These are phyloP conservation scores for Cynara cardunculus DNA, from an alignment of 129 eudicot species.

Conservation along the genomic window DNA sequence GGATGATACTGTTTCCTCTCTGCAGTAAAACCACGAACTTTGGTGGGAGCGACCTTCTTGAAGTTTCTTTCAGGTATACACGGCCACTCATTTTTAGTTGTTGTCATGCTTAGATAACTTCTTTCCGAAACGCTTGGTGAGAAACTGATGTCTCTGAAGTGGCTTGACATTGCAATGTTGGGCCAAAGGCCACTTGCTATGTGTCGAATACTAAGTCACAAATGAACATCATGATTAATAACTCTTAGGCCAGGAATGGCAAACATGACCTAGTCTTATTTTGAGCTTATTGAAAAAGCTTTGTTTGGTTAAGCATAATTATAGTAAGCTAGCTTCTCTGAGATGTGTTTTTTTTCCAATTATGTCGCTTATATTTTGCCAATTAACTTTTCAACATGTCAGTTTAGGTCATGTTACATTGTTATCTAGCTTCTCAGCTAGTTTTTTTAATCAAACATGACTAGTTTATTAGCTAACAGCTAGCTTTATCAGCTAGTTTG, in stretches of 20 bases:
- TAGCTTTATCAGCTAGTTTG: no score
- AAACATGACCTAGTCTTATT: not conserved
- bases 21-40: conserved; percentile 80
- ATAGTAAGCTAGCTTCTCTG: not conserved
- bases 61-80: conserved; percentile 82
- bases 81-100: not conserved
- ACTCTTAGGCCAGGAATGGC: not conserved
- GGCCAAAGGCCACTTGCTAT: not conserved
- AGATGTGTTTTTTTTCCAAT: not conserved
- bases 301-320: not conserved
- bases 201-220: not conserved
- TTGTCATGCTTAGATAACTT: not conserved
- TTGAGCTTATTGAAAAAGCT: not conserved
- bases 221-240: not conserved
- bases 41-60: conserved; percentile 87
- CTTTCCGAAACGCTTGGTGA: not conserved
- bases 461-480: not conserved
- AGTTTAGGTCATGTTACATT: not conserved
- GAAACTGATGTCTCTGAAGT: not conserved
- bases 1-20: conserved; percentile 6
- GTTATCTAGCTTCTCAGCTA: not conserved
- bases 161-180: not conserved
- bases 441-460: not conserved
- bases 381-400: not conserved
- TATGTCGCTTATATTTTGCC: not conserved